phyloP scores from a whole-genome alignment of 202 grass and related monocot species.

The Brachypodium distachyon region DNA sequence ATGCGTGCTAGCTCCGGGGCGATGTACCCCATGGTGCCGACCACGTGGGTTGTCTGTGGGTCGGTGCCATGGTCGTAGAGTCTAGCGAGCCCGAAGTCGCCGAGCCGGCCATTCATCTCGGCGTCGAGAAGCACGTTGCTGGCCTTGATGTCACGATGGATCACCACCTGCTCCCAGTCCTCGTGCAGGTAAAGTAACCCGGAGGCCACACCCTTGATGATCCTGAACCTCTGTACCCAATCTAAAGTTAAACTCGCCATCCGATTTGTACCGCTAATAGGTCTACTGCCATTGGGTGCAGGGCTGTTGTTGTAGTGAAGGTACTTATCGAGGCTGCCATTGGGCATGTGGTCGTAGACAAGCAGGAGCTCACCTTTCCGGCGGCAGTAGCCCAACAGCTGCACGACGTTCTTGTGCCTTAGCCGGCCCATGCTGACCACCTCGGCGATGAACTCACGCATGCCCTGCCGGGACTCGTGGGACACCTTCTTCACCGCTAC shows the following conservation, averaged over 20 bases:
- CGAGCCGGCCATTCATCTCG: not conserved
- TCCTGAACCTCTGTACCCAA: not conserved
- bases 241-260: not conserved
- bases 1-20: not conserved
- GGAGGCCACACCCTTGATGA: not conserved
- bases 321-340: not conserved
- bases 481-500: not conserved
- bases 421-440: not conserved
- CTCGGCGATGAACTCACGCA: not conserved
- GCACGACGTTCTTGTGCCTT: not conserved
- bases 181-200: not conserved
- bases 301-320: too few relatives aligned
- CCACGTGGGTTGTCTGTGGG: not conserved
- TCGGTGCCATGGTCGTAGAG: not conserved
- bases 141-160: not conserved
- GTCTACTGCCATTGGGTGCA: too few relatives aligned
- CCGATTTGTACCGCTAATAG: too few relatives aligned
- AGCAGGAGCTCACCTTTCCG: not conserved
- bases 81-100: not conserved
- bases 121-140: not conserved
- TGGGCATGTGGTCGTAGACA: not conserved
- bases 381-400: not conserved
- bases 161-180: not conserved
- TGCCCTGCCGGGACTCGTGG: not conserved
- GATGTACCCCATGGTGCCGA: constrained; percentile 8